These are phyloP conservation scores for Russula sp. DNA, from an alignment of 768 basidiomycete species.

Conservation along the genomic window DNA sequence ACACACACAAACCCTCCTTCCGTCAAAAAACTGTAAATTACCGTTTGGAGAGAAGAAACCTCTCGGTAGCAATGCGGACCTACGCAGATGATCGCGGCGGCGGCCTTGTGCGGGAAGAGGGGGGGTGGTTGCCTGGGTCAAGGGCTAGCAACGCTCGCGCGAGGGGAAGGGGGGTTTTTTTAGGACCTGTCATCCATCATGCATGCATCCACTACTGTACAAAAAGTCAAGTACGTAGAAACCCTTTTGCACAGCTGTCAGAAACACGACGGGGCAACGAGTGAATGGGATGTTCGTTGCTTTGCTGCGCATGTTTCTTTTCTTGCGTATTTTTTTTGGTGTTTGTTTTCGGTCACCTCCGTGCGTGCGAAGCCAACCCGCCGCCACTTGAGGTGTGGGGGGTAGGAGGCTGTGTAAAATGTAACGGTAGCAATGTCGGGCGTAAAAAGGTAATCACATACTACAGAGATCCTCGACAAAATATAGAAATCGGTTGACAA, in stretches of 20 bases:
- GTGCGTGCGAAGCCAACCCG: background rate
- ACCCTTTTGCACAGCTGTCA: background rate
- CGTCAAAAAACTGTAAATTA: background rate
- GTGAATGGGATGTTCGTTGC: background rate
- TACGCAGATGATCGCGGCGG: background rate
- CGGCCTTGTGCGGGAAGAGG: background rate
- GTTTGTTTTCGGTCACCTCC: background rate
- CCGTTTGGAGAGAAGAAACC: background rate
- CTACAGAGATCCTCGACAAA: background rate
- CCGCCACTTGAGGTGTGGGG: background rate
- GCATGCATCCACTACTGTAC: no score
- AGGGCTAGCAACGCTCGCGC: slow-evolving; percentile 1
- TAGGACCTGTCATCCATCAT: slow-evolving; percentile 1
- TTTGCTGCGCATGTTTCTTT: background rate
- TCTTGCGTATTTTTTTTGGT: background rate
- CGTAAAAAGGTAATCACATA: slow-evolving; percentile 1
- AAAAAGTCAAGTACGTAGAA: background rate
- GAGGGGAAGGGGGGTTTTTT: background rate
- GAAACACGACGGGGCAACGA: background rate
- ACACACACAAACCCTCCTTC: background rate
- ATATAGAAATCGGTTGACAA: slow-evolving; percentile 1
- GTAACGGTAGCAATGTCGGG: background rate
- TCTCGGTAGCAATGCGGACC: background rate
- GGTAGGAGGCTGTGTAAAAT: background rate
- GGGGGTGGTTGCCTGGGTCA: background rate